Conservation (phyloP, 2,329 filamentous ascomycete genomes). For the Cladophialophora exuberans region DNA sequence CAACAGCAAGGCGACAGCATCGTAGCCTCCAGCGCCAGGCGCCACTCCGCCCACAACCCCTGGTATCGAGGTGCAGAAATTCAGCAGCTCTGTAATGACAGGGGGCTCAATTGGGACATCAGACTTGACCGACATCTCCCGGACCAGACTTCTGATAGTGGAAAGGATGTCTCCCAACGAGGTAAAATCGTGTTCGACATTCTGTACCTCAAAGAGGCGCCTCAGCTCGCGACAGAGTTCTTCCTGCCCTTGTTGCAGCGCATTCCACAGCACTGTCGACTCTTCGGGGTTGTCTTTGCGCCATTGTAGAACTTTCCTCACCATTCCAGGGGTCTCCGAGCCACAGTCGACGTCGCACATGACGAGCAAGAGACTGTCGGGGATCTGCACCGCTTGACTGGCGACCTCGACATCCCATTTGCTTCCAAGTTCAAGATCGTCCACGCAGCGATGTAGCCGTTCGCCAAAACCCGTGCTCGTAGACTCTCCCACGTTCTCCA, state of each 20-base stretch:
- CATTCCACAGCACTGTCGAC: slow-evolving; percentile 73
- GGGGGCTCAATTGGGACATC: slow-evolving; percentile 86
- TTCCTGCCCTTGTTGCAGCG: slow-evolving; percentile 75
- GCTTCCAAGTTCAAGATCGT: slow-evolving; percentile 54
- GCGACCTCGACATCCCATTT: slow-evolving; percentile 80
- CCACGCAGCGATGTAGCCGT: slow-evolving; percentile 67
- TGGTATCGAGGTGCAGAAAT: slow-evolving; percentile 70
- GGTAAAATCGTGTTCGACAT: slow-evolving; percentile 54
- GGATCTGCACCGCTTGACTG: slow-evolving; percentile 71
- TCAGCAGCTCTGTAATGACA: slow-evolving; percentile 81
- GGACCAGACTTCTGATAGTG: slow-evolving; percentile 63
- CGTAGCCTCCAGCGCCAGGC: slow-evolving; percentile 90
- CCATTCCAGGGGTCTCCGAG: slow-evolving; percentile 92
- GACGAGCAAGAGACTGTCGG: slow-evolving; percentile 72
- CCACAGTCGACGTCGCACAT: slow-evolving; percentile 98
- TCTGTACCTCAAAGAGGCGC: slow-evolving; percentile 48
- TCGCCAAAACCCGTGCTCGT: slow-evolving; percentile 68
- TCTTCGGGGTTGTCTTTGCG: slow-evolving; percentile 64
- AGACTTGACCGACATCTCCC: slow-evolving; percentile 73
- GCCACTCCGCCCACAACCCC: slow-evolving; percentile 92
- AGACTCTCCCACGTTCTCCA: slow-evolving; percentile 68
- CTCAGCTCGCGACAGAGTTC: slow-evolving; percentile 67
- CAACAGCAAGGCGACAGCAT: slow-evolving; percentile 82
- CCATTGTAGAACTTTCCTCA: slow-evolving; percentile 88
- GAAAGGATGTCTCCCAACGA: slow-evolving; percentile 57